phyloP scores from a whole-genome alignment of 495 filamentous ascomycete species.

The Amniculicola lignicola region DNA sequence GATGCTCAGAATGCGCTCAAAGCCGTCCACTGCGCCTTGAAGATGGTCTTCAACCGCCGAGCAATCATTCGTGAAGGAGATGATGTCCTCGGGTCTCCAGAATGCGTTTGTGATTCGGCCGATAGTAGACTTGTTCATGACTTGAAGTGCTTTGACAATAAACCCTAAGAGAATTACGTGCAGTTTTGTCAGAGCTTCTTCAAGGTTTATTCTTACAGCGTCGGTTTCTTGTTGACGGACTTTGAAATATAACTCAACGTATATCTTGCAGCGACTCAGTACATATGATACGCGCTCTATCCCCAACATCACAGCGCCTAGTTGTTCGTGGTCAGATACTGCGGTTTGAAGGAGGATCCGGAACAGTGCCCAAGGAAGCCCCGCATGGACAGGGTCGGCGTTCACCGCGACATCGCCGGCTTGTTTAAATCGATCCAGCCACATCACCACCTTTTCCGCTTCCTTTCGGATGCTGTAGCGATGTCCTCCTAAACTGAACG shows the following conservation, averaged over 20 bases:
- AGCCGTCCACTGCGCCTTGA: neutral
- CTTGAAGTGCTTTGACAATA: neutral
- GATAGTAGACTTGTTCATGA: neutral
- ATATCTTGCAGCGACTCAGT: slow-evolving; percentile 18
- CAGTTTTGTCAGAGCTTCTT: neutral
- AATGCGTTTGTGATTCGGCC: neutral
- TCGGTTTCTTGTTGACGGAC: neutral
- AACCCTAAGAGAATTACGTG: neutral
- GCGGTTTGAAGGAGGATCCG: slow-evolving; percentile 42
- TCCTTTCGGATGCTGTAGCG: neutral
- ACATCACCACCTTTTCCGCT: slow-evolving; percentile 37
- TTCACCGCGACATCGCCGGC: slow-evolving; percentile 42
- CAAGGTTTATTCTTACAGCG: neutral
- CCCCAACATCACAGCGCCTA: slow-evolving; percentile 26
- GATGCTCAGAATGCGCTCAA: neutral
- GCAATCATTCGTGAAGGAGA: neutral
- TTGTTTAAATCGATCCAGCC: slow-evolving; percentile 43
- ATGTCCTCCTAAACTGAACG: neutral
- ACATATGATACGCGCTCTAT: slow-evolving; percentile 31
- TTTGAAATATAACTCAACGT: neutral
- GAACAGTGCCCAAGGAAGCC: slow-evolving; percentile 43
- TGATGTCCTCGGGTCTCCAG: neutral
- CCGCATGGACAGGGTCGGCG: slow-evolving; percentile 43
- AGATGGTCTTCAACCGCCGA: neutral
- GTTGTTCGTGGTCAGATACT: slow-evolving; percentile 17